Base-by-base conservation (phyloP, 805 yeast species). In the Ogataea nonfermentans region DNA sequence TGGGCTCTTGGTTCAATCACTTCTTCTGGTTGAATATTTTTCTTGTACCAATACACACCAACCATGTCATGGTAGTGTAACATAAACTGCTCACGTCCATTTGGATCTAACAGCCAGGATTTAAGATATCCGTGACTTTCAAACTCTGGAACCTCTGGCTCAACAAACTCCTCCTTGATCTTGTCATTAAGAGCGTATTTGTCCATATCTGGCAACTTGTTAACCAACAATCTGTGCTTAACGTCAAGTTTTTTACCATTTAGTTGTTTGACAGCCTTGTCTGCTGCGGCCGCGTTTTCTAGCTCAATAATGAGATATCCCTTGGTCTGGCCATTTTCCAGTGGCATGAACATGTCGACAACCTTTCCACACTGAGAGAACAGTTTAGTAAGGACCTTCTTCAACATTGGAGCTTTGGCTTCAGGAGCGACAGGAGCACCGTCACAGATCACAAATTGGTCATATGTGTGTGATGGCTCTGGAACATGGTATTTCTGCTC, bases 361-460 rank as follows among this genome's bases (percentile, higher is more conserved):
- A 93, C 80, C 48, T 79, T 80, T 37, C 96, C 98, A 32, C 79
- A 89, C 48, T 78, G 75, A 33, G 78, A 68, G 58, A 93, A 82
- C 38, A 88, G 73, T 68, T 90, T 91, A 52, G 74, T 77, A 57
- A 93, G 74, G 31, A 95, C 97, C 63, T 87, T 90, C 52, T 81
- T 76, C 59, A 93, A 75, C 43, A 85, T 79, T 40, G 88, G 85
- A 36, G 81, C 85, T 67, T 93, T 93, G 37, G 87, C 63, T 60
- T 83, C 95, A 43, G 97, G 96, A 17, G 95, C 95, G 46, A 88
- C 72, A 51, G 99, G 99, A 9, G 95, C 90, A 33, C 99, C 99
- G 61, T 89, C 97, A 36, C 88, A 84, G 22, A 91, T 85, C 42
- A 91, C 79, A 58, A 78, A 89, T 56, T 77, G 77, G 56, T 86